These are phyloP conservation scores for Sporothrix humicola DNA, from an alignment of 2,329 filamentous ascomycete genomes.

Conservation along the genomic window DNA sequence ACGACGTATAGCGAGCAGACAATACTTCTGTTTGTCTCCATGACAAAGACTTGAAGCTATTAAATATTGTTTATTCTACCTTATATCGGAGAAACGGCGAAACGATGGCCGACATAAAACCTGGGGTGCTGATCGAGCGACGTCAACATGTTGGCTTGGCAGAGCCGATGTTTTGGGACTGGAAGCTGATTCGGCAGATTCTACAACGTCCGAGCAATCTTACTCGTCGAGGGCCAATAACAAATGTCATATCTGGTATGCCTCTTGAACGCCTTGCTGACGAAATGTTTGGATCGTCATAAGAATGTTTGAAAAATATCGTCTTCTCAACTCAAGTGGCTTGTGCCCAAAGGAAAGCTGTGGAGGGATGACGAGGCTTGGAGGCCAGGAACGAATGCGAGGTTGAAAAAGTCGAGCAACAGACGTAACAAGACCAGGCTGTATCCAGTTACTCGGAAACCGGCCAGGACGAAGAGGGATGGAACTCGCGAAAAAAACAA, in stretches of 20 bases:
- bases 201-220: too few species aligned
- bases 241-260: neutral
- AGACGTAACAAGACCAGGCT: too few species aligned
- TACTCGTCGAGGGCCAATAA: neutral
- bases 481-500: neutral
- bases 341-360: too few species aligned
- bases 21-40: too few species aligned
- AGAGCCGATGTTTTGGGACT: neutral
- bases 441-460: neutral
- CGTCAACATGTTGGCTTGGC: slow-evolving; percentile 15
- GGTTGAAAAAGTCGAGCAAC: neutral
- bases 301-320: too few species aligned
- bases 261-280: neutral
- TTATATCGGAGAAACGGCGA: neutral
- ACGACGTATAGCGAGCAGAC: too few species aligned
- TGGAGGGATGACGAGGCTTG: neutral
- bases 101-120: neutral
- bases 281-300: neutral
- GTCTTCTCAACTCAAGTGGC: too few species aligned
- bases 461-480: neutral
- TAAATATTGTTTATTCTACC: too few species aligned
- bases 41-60: too few species aligned
- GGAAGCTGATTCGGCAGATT: too few species aligned
- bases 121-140: neutral
- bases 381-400: neutral